Evolutionary conservation across 805 yeast genomes (phyloP), one percentile per base, ranked within the genome.

Genomic region (Candida montana): DNA sequence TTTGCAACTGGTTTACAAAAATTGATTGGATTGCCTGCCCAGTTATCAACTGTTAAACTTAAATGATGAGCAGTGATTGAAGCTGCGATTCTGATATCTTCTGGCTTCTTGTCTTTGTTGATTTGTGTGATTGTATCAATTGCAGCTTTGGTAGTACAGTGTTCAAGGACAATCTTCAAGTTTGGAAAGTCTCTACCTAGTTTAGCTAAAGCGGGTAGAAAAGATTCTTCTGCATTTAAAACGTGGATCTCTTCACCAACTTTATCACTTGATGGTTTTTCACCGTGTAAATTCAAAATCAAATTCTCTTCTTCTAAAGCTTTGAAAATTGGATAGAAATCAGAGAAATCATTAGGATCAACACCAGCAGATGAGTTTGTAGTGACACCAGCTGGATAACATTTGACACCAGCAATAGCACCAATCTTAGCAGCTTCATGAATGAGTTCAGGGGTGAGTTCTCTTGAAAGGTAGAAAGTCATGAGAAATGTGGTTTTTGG

Each of bases 301-400:
- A 93, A 63, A 38, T 75, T 74, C 47, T 85, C 75, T 48, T 77
- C 73, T 63, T 91, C 83, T 91, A 93, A 82, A 12, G 87, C 95
- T 56, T 83, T 73, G 59, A 93, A 93, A 9, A 93, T 73, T 5
- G 96, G 95, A 61, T 89, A 93, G 55, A 90, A 93, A 6, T 74
- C 79, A 36, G 83, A 75, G 64, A 93, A 93, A 56, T 91, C 95
- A 54, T 89, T 87, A 19, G 95, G 95, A 61, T 85, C 93, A 19
- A 93, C 96, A 38, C 99, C 99, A 3, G 82, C 85, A 37, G 75
- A 64, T 9, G 96, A 88, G 67, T 93, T 93, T 31, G 99, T 93
- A n/a, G 99, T 93, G 26, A 93, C 99, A 34, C 99, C 99, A 2
- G 98, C 97, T 32, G 99, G 99, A 62, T 93, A 93, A 61, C 96